Evolutionary conservation across 108 stramenopile genomes (phyloP).

Genomic region (Bacterosira constricta): DNA sequence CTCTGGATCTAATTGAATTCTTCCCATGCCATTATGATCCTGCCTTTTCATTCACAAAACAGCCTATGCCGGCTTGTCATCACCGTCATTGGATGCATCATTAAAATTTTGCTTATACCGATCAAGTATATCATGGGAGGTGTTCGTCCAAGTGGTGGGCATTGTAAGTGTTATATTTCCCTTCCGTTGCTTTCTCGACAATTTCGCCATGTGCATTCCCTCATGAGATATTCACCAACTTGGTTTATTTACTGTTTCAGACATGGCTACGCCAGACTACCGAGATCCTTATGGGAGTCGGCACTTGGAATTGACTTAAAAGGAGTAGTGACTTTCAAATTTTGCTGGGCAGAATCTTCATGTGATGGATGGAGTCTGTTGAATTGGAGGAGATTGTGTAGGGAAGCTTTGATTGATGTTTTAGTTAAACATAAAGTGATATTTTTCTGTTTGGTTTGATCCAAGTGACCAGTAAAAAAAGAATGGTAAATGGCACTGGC

Average conservation of each 20-base stretch:
- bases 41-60: neutral
- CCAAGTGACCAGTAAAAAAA: too few relatives aligned
- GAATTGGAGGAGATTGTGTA: too few relatives aligned
- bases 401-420: too few relatives aligned
- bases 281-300: slow-evolving; percentile 49
- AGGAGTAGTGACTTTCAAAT: too few relatives aligned
- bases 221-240: neutral
- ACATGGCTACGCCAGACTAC: slow-evolving; percentile 52
- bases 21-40: slow-evolving; percentile 11
- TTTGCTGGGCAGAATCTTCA: too few relatives aligned
- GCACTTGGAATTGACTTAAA: slow-evolving; percentile 48
- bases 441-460: too few relatives aligned
- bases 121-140: slow-evolving; percentile 49
- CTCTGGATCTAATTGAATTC: neutral
- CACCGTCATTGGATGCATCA: slow-evolving; percentile 45
- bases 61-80: slow-evolving; percentile 39
- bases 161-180: slow-evolving; percentile 22
- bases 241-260: slow-evolving; percentile 3
- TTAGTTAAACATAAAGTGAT: too few relatives aligned
- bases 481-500: too few relatives aligned
- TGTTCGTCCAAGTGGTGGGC: slow-evolving; percentile 39
- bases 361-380: too few relatives aligned
- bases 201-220: neutral
- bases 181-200: neutral
- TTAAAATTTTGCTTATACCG: slow-evolving; percentile 76